Evolutionary conservation across 176 grass and related monocot genomes (phyloP).

Genomic region (Miscanthus lutarioriparius): DNA sequence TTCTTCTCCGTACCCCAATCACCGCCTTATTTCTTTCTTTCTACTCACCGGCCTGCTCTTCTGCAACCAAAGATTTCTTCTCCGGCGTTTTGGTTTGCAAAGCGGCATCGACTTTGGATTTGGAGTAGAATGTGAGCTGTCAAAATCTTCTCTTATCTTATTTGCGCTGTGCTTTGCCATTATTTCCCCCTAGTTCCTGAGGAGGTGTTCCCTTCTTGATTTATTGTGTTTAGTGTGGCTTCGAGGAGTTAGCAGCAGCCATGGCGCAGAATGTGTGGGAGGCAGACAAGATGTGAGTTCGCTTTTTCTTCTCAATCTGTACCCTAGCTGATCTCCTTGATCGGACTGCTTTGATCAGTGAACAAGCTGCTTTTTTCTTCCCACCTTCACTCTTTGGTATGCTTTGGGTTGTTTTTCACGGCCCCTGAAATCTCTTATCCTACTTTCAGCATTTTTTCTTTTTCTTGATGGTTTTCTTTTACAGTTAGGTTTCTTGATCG

Average conservation of each 20-base stretch:
- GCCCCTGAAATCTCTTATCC: slow-evolving; percentile 7
- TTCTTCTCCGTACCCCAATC: background rate
- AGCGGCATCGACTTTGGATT: slow-evolving; percentile 26
- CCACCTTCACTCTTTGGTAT: background rate
- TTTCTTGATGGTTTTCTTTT: background rate
- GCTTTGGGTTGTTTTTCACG: background rate
- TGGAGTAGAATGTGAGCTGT: slow-evolving; percentile 45
- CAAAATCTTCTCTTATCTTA: slow-evolving; percentile 24
- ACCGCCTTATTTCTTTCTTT: no score
- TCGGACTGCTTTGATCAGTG: slow-evolving; percentile 12
- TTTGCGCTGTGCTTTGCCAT: background rate
- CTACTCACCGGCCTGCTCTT: no score
- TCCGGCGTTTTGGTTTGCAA: slow-evolving; percentile 14
- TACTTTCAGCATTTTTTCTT: background rate
- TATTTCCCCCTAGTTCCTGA: slow-evolving; percentile 24
- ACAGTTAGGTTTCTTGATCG: background rate
- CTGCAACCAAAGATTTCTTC: background rate
- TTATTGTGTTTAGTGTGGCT: slow-evolving; percentile 30
- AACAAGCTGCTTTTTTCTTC: background rate
- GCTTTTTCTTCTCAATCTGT: background rate
- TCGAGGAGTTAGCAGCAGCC: slow-evolving; percentile 14
- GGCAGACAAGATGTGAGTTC: slow-evolving; percentile 69
- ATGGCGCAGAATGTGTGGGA: slow-evolving; percentile 64
- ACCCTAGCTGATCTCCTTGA: background rate
- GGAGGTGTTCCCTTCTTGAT: background rate